These are phyloP conservation scores for Sugiyamaella smithiae DNA, from an alignment of 805 yeast genomes.

Conservation along the genomic window DNA sequence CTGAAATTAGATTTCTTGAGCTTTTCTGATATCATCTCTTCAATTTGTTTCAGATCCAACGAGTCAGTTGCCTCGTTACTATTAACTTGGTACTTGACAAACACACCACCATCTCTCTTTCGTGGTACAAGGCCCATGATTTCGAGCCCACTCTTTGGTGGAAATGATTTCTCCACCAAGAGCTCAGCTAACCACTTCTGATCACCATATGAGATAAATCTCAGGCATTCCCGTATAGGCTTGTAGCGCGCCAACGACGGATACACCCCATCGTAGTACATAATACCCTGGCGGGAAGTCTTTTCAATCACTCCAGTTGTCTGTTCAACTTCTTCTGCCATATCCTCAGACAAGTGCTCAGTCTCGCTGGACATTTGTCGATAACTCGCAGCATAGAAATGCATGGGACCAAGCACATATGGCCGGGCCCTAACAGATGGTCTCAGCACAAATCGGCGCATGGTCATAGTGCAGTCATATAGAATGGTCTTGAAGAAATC, in stretches of 20 bases:
- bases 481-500: no score
- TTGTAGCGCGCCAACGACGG: constrained; percentile 33
- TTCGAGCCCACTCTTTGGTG: constrained; percentile 34
- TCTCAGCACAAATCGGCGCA: no score
- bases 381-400: no score
- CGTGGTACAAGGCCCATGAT: constrained; percentile 66
- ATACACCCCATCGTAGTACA: constrained; percentile 56
- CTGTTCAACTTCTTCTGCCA: constrained; percentile 19
- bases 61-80: constrained; percentile 32
- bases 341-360: neutral
- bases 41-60: constrained; percentile 44
- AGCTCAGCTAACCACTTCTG: constrained; percentile 16
- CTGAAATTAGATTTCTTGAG: constrained; percentile 30
- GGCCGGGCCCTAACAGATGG: no score
- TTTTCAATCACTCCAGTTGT: constrained; percentile 30
- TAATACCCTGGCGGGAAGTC: constrained; percentile 30
- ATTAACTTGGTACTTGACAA: constrained; percentile 72
- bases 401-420: no score
- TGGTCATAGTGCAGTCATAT: no score
- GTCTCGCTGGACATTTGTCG: neutral
- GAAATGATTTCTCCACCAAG: constrained; percentile 25
- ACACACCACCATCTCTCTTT: constrained; percentile 88
- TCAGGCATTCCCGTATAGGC: neutral
- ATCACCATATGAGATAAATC: constrained; percentile 8
- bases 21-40: constrained; percentile 46